phyloP scores from a whole-genome alignment of 805 yeast genomes.

The Kodamaea jinghongensis region DNA sequence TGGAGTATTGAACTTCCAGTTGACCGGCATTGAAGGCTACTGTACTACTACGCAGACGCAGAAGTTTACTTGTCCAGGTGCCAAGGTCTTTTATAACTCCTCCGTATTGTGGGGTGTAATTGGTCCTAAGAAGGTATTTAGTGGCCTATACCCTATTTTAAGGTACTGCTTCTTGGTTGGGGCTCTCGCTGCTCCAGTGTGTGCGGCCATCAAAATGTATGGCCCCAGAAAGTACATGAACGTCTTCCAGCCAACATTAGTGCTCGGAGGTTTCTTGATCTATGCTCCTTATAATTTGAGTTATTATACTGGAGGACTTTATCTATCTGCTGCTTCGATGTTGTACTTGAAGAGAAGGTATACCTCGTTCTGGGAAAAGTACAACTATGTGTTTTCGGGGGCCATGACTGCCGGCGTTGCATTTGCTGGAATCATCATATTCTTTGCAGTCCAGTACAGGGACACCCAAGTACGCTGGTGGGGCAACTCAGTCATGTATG shows the following conservation, averaged over 20 bases:
- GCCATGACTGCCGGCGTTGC: constrained; percentile 36
- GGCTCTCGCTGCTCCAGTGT: constrained; percentile 23
- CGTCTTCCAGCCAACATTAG: constrained; percentile 32
- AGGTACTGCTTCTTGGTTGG: constrained; percentile 36
- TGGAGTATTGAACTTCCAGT: constrained; percentile 21
- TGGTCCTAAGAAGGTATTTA: constrained; percentile 30
- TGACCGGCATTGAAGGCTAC: constrained; percentile 17
- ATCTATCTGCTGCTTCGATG: constrained; percentile 28
- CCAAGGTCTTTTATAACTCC: constrained; percentile 46
- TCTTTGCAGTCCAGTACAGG: constrained; percentile 37
- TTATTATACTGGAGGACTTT: constrained; percentile 30
- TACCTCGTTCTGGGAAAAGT: constrained; percentile 35
- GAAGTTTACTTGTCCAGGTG: constrained; percentile 29
- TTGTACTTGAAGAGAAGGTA: constrained; percentile 25
- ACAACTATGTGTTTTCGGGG: constrained; percentile 31
- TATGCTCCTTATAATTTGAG: constrained; percentile 35
- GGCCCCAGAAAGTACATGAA: constrained; percentile 19
- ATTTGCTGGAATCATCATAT: constrained; percentile 31
- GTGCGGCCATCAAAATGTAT: constrained; percentile 16
- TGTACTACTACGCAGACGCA: constrained; percentile 20
- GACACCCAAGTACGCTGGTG: constrained; percentile 28
- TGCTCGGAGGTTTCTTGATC: constrained; percentile 30
- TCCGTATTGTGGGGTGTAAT: constrained; percentile 66
- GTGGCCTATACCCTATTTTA: constrained; percentile 32
- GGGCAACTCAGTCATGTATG: constrained; percentile 27